A percentile compares a stretch with the other conserved stretches of the same genome.
These are phyloP conservation scores for Botrytis aclada DNA, from an alignment of 2,329 filamentous ascomycete genomes.

Conservation along the genomic window DNA sequence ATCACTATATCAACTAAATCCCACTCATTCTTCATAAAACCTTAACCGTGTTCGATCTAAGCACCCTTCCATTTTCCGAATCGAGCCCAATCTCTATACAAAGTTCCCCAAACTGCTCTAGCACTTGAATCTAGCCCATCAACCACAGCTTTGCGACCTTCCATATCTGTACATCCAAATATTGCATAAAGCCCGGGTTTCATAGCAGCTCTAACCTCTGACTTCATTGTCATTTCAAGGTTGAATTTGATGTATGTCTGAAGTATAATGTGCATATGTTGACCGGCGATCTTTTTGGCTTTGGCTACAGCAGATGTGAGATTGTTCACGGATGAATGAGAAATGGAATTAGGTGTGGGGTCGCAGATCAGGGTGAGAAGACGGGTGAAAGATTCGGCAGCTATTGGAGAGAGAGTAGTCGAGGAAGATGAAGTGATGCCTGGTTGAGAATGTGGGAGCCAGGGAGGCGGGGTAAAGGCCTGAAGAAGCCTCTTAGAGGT, in stretches of 20 bases:
- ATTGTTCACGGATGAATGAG: slow-evolving; percentile 41
- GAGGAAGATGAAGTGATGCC: slow-evolving; percentile 36
- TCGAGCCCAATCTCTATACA: slow-evolving; percentile 54
- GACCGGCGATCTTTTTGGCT: slow-evolving; percentile 58
- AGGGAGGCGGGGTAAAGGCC: slow-evolving; percentile 34
- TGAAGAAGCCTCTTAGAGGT: slow-evolving; percentile 30
- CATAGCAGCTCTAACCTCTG: slow-evolving; percentile 52
- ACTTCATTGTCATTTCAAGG: slow-evolving; percentile 52
- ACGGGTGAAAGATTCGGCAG: slow-evolving; percentile 46
- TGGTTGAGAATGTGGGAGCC: slow-evolving; percentile 37
- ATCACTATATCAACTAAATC: not conserved
- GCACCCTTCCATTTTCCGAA: slow-evolving; percentile 16
- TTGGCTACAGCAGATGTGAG: slow-evolving; percentile 60
- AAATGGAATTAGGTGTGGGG: slow-evolving; percentile 54
- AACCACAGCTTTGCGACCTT: slow-evolving; percentile 54
- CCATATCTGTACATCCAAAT: slow-evolving; percentile 48
- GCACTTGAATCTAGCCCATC: slow-evolving; percentile 59
- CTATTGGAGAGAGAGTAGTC: slow-evolving; percentile 39
- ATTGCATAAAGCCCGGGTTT: slow-evolving; percentile 58
- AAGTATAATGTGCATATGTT: slow-evolving; percentile 60
- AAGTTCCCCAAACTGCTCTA: slow-evolving; percentile 54
- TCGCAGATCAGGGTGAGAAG: slow-evolving; percentile 56
- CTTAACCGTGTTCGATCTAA: not conserved
- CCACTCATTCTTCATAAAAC: not conserved
- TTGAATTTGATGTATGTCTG: slow-evolving; percentile 60